Evolutionary conservation across 1,139 yeast species (phyloP), one percentile per base, ranked within the genome.

Genomic region (Scheffersomyces titani): DNA sequence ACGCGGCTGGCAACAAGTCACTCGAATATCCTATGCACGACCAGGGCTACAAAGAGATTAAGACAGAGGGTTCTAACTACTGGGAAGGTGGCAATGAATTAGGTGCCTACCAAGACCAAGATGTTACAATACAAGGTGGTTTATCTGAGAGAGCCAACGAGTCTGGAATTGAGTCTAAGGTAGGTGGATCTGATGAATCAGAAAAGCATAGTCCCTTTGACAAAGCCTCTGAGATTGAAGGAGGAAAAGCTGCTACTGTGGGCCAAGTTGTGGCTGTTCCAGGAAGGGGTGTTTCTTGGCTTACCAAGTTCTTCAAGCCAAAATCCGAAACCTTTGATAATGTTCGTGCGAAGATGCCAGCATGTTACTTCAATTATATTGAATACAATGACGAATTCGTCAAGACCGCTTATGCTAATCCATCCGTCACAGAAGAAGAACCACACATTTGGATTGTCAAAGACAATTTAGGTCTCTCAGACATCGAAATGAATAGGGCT

Each of bases 381-480:
- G 80, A 78, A 61, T 80, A 79, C 62, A 74, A 77, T 57, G 71
- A 74, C 6, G 80, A 75, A 24, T 80, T 78, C 64, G 64, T 77
- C 47, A 68, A 70, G 58, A 73, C 66, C 58, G 96, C 97, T 5
- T 89, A 87, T 66, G 82, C 84, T 52, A 86, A 85, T 67, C 92
- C 93, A 20, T 82, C 82, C 55, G 86, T 89, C 45, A 75, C 75
- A 22, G 88, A 85, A 50, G 80, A 78, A 44, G 87, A 83, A 62
- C 91, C 92, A 18, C 83, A 83, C 51, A 78, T 88, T 54, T 89
- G 96, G 96, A 76, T 88, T 61, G 86, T 89, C 49, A 78, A 73
- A 59, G 96, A 89, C 70, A 81, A 84, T 30, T 75, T 88, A 83
- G 94, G 94, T 20, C 79, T 89, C 51, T 84, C 91, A 3, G 82